Percentiles rank a stretch among this genome's conserved stretches.
phyloP scores from a whole-genome alignment of 352 stramenopile genomes.

The Aphanomyces stellatus region DNA sequence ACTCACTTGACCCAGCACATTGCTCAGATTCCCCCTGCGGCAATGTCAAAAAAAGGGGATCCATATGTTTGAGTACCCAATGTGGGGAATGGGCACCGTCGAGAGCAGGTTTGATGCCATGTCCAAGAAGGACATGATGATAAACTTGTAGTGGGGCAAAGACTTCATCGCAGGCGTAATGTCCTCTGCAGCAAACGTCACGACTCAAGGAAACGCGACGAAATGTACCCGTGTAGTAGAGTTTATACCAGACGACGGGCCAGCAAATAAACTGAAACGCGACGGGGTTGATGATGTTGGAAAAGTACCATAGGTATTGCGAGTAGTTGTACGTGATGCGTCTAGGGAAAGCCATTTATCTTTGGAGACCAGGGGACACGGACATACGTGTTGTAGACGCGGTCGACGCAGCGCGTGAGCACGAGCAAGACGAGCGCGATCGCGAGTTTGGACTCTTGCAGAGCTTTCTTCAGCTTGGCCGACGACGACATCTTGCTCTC shows the following conservation, averaged over 20 bases:
- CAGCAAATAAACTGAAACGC: slow-evolving; percentile 21
- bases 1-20: slow-evolving; percentile 22
- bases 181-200: slow-evolving; percentile 11
- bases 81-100: slow-evolving; percentile 19
- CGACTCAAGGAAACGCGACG: not conserved
- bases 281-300: slow-evolving; percentile 23
- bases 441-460: slow-evolving; percentile 80
- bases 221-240: slow-evolving; percentile 57
- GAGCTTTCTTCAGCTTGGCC: slow-evolving; percentile 51
- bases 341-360: not conserved
- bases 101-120: slow-evolving; percentile 21
- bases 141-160: slow-evolving; percentile 23
- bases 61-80: slow-evolving; percentile 5
- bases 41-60: not conserved
- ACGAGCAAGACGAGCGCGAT: slow-evolving; percentile 71
- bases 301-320: slow-evolving; percentile 24
- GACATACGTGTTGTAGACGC: slow-evolving; percentile 79
- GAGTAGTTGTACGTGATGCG: slow-evolving; percentile 20
- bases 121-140: slow-evolving; percentile 23
- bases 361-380: not conserved
- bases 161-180: slow-evolving; percentile 23
- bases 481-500: too few relatives aligned
- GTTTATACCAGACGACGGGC: slow-evolving; percentile 42
- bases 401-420: slow-evolving; percentile 68
- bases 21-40: slow-evolving; percentile 20